phyloP scores from a whole-genome alignment of 2,329 filamentous ascomycete genomes.

The Orbilia oligospora region DNA sequence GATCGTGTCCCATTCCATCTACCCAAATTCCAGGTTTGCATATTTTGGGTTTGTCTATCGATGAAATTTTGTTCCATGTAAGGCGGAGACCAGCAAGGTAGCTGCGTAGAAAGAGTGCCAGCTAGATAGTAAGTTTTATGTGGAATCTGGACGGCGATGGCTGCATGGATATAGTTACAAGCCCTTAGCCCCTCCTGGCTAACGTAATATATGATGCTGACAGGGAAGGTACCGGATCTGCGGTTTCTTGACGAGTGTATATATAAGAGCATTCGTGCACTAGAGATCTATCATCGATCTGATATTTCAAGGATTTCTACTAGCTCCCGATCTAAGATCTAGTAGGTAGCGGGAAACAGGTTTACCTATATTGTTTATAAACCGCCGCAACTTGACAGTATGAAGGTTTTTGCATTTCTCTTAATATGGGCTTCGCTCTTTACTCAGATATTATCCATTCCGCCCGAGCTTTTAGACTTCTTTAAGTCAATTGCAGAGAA shows the following conservation, averaged over 20 bases:
- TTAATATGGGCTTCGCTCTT: slow-evolving; percentile 36
- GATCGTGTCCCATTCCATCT: slow-evolving; percentile 20
- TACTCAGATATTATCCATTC: slow-evolving; percentile 15
- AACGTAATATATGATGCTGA: background rate
- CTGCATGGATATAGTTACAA: background rate
- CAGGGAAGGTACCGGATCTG: background rate
- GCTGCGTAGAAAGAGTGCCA: background rate
- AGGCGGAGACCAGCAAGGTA: background rate
- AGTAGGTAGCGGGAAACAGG: background rate
- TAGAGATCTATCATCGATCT: background rate
- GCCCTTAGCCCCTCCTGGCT: background rate
- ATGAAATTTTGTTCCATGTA: background rate
- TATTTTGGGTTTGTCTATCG: background rate
- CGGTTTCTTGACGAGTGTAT: background rate
- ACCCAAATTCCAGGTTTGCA: background rate
- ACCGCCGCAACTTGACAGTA: background rate
- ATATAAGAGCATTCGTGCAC: background rate
- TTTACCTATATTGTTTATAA: background rate
- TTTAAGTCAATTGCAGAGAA: background rate
- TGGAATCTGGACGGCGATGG: background rate
- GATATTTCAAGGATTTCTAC: too few relatives aligned
- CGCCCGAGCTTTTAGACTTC: background rate
- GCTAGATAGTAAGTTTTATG: background rate
- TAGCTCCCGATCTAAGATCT: background rate
- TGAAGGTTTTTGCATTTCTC: slow-evolving; percentile 6